phyloP scores from a whole-genome alignment of 2,329 filamentous ascomycete species.

The Allantophomopsis lycopodina region DNA sequence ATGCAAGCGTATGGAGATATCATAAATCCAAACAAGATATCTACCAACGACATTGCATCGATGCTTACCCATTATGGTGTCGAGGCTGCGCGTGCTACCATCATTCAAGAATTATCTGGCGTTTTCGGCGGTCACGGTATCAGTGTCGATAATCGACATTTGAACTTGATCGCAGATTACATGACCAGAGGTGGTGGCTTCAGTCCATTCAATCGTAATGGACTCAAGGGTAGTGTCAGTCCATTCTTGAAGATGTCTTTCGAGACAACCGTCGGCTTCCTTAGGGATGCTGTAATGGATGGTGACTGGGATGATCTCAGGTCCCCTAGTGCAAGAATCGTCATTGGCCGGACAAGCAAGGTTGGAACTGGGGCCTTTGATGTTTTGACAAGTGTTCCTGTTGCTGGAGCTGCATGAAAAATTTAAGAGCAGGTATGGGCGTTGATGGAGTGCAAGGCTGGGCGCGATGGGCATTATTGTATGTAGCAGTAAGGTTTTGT shows the following conservation, averaged over 20 bases:
- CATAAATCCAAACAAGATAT: conserved; percentile 74
- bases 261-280: conserved; percentile 88
- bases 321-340: conserved; percentile 76
- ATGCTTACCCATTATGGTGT: conserved; percentile 83
- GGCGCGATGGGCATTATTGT: no score
- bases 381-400: conserved; percentile 50
- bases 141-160: conserved; percentile 76
- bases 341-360: conserved; percentile 69
- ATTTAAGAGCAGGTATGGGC: no score
- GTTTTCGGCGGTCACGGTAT: conserved; percentile 92
- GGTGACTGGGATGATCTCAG: conserved; percentile 81
- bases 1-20: conserved; percentile 82
- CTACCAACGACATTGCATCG: conserved; percentile 85
- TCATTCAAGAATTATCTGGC: conserved; percentile 70
- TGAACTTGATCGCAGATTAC: conserved; percentile 91
- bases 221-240: conserved; percentile 69
- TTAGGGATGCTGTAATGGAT: conserved; percentile 84
- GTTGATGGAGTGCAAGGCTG: no score
- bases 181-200: conserved; percentile 94
- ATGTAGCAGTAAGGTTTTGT: no score
- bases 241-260: conserved; percentile 99
- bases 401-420: background rate
- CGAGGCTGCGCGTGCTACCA: conserved; percentile 77
- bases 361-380: conserved; percentile 90
- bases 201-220: conserved; percentile 84